A percentile compares a stretch with the other conserved stretches of the same genome.
phyloP scores from a whole-genome alignment of 1,284 basidiomycete species.

The Puccinia polysora region DNA sequence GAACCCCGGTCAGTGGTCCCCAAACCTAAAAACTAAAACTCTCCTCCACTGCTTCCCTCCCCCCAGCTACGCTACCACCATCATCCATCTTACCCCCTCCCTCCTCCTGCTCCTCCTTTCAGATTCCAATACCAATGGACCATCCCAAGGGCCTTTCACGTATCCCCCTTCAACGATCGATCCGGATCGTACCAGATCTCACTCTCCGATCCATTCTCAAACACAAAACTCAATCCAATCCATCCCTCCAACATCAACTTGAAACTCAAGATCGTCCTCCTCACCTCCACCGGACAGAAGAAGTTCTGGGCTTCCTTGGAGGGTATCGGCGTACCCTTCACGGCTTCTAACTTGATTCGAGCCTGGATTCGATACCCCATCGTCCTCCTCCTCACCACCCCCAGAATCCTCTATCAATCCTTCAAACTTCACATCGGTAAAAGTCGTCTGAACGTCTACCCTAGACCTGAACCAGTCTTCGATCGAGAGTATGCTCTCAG shows the following conservation, averaged over 20 bases:
- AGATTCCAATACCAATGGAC: slow-evolving; percentile 68
- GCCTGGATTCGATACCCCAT: slow-evolving; percentile 60
- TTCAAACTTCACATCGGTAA: slow-evolving; percentile 63
- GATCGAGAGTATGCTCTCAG: slow-evolving; percentile 44
- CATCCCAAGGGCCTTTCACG: slow-evolving; percentile 68
- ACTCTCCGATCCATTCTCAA: slow-evolving; percentile 56
- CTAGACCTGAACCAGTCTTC: slow-evolving; percentile 62
- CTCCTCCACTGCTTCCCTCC: too few species aligned
- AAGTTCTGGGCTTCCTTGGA: slow-evolving; percentile 60
- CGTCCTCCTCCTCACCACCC: slow-evolving; percentile 61
- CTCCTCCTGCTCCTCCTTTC: neutral
- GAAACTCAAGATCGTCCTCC: slow-evolving; percentile 48
- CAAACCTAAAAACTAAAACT: too few species aligned
- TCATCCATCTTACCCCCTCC: too few species aligned
- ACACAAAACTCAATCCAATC: neutral
- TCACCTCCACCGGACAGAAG: slow-evolving; percentile 51
- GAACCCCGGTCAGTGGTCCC: slow-evolving; percentile 54
- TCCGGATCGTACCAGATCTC: slow-evolving; percentile 63
- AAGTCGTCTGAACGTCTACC: slow-evolving; percentile 62
- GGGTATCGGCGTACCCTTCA: slow-evolving; percentile 54
- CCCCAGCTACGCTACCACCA: too few species aligned
- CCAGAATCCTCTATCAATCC: slow-evolving; percentile 66
- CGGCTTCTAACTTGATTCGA: slow-evolving; percentile 55
- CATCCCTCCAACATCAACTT: neutral
- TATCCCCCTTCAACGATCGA: slow-evolving; percentile 74